phyloP scores from a whole-genome alignment of 495 filamentous ascomycete species.

The Tetracladium marchalianum region DNA sequence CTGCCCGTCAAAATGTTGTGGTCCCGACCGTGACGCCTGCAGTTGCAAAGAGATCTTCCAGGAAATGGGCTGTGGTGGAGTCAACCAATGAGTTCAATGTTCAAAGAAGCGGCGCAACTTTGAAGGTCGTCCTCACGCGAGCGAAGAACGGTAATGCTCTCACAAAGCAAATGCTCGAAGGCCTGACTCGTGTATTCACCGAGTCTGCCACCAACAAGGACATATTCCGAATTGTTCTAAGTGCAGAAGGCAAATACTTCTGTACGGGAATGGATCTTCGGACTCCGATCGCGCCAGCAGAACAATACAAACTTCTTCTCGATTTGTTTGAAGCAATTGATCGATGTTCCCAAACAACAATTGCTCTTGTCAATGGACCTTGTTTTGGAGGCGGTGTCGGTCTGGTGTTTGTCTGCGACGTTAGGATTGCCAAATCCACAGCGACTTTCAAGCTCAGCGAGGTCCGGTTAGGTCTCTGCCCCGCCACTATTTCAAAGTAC shows the following conservation, averaged over 20 bases:
- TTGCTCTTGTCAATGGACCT: conserved; percentile 27
- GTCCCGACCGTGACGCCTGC: background rate
- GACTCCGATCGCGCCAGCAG: conserved; percentile 15
- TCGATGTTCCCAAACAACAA: conserved; percentile 26
- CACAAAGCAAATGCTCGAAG: conserved; percentile 22
- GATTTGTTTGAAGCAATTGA: conserved; percentile 24
- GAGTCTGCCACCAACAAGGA: conserved; percentile 13
- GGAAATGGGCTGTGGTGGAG: background rate
- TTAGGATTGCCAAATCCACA: conserved; percentile 16
- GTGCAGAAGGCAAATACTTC: conserved; percentile 27
- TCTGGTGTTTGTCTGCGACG: conserved; percentile 28
- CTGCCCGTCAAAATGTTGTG: conserved; percentile 5
- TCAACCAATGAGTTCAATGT: conserved; percentile 3
- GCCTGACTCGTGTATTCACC: conserved; percentile 18
- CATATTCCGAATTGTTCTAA: conserved; percentile 26
- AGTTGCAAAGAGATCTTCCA: background rate
- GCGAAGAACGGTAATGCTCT: conserved; percentile 28
- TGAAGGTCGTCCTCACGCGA: conserved; percentile 26
- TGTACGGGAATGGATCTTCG: conserved; percentile 33
- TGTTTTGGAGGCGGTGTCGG: conserved; percentile 31
- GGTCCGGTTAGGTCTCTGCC: conserved; percentile 24
- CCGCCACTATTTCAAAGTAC: conserved; percentile 27
- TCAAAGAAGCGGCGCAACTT: conserved; percentile 19
- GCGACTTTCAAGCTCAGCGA: conserved; percentile 26
- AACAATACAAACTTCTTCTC: conserved; percentile 18